Percentiles rank a stretch among this genome's conserved stretches.
Evolutionary conservation across 2,329 filamentous ascomycete species (phyloP).

Genomic region (Colletotrichum lupini): DNA sequence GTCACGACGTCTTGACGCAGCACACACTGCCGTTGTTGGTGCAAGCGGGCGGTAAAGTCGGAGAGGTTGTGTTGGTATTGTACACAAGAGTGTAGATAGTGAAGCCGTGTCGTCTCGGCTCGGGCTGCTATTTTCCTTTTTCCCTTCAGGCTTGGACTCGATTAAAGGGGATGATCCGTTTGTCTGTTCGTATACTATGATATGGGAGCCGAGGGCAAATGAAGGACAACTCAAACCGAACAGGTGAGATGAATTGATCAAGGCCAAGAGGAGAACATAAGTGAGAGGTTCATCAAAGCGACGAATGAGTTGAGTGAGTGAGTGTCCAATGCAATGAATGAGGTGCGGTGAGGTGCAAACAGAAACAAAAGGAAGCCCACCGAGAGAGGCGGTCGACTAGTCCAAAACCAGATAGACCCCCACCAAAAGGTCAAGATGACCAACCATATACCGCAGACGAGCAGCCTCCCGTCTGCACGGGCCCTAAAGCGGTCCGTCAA

Average conservation of each 20-base stretch:
- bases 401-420: neutral
- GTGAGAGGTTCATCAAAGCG: neutral
- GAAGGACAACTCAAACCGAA: neutral
- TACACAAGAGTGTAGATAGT: neutral
- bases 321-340: neutral
- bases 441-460: neutral
- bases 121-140: neutral
- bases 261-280: neutral
- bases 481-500: neutral
- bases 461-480: slow-evolving; percentile 2
- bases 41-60: neutral
- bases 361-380: slow-evolving; percentile 1
- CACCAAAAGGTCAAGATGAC: neutral
- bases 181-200: neutral
- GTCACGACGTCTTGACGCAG: slow-evolving; percentile 9
- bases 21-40: slow-evolving; percentile 24
- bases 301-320: neutral
- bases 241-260: neutral
- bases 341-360: slow-evolving; percentile 28
- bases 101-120: slow-evolving; percentile 25
- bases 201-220: no score
- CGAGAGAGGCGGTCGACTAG: neutral
- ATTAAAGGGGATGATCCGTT: neutral
- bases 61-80: neutral
- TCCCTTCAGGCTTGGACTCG: neutral